Percentiles rank a stretch among this genome's conserved stretches.
Conservation (phyloP, 2,329 filamentous ascomycete species). For the Sporothrix mexicana region DNA sequence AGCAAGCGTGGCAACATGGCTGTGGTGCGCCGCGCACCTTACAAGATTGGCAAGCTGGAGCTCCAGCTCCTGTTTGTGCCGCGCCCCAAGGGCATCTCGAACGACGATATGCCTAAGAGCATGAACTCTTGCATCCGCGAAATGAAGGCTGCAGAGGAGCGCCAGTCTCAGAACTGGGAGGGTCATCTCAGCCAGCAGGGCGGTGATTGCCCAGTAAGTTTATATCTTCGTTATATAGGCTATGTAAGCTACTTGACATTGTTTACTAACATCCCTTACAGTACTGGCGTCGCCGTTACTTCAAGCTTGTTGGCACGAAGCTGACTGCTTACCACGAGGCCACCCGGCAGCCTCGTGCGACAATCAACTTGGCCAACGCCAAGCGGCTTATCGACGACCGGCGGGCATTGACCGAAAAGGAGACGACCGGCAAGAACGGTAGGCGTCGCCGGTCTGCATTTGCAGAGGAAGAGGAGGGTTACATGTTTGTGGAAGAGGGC, state of each 20-base stretch:
- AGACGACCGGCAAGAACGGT: conserved; percentile 76
- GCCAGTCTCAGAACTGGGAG: conserved; percentile 79
- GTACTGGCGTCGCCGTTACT: conserved; percentile 98
- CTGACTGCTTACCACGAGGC: conserved; percentile 96
- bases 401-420: conserved; percentile 79
- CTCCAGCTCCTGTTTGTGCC: conserved; percentile 94
- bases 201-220: conserved; percentile 91
- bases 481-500: conserved; percentile 99
- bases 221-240: neutral
- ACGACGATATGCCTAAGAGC: conserved; percentile 99
- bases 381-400: conserved; percentile 93
- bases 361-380: conserved; percentile 94
- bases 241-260: neutral
- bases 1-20: conserved; percentile 81
- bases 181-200: conserved; percentile 94
- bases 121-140: conserved; percentile 97
- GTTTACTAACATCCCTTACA: conserved; percentile 51
- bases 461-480: conserved; percentile 97
- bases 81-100: conserved; percentile 81
- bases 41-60: conserved; percentile 93
- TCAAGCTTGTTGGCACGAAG: conserved; percentile 89
- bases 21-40: conserved; percentile 84
- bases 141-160: conserved; percentile 86
- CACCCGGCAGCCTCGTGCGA: conserved; percentile 91
- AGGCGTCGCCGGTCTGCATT: conserved; percentile 91